phyloP scores from a whole-genome alignment of 2,329 filamentous ascomycete species.

The Orbilia oligospora region DNA sequence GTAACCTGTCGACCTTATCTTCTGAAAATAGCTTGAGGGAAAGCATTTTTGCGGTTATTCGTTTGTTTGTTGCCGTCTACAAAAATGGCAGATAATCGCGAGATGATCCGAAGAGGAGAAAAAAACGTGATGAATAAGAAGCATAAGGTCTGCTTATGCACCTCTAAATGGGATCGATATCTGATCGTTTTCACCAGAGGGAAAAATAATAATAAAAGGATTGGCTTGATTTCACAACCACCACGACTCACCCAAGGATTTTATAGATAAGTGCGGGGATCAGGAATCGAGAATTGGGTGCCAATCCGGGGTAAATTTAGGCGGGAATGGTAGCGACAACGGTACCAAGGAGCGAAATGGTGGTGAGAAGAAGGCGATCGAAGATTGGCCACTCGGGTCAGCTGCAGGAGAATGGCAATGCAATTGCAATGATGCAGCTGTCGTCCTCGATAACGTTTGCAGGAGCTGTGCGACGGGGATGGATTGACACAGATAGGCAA shows the following conservation, averaged over 20 bases:
- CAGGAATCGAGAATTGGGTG: conserved; percentile 20
- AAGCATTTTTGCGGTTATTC: conserved; percentile 48
- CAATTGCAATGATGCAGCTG: conserved; percentile 28
- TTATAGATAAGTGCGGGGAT: conserved; percentile 28
- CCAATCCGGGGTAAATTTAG: conserved; percentile 40
- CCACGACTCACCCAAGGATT: conserved; percentile 29
- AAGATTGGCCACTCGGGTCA: conserved; percentile 34
- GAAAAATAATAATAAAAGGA: too few species aligned
- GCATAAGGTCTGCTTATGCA: not conserved
- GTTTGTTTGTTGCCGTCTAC: not conserved
- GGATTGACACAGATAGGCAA: conserved; percentile 19
- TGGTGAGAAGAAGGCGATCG: conserved; percentile 37
- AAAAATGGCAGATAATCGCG: conserved; percentile 2
- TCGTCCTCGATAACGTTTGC: conserved; percentile 32
- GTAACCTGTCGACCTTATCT: conserved; percentile 43
- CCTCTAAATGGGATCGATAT: not conserved
- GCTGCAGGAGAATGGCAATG: conserved; percentile 16
- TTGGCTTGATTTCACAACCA: too few species aligned
- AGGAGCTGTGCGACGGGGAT: conserved; percentile 13
- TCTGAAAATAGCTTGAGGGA: conserved; percentile 47
- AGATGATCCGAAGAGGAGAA: conserved; percentile 4
- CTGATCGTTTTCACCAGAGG: not conserved
- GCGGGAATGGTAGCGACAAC: conserved; percentile 18
- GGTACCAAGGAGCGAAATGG: conserved; percentile 6
- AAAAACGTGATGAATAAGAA: not conserved